A percentile compares a stretch with the other conserved stretches of the same genome.
Conservation (phyloP, 1,139 yeast genomes). For the Pichia sp. region DNA sequence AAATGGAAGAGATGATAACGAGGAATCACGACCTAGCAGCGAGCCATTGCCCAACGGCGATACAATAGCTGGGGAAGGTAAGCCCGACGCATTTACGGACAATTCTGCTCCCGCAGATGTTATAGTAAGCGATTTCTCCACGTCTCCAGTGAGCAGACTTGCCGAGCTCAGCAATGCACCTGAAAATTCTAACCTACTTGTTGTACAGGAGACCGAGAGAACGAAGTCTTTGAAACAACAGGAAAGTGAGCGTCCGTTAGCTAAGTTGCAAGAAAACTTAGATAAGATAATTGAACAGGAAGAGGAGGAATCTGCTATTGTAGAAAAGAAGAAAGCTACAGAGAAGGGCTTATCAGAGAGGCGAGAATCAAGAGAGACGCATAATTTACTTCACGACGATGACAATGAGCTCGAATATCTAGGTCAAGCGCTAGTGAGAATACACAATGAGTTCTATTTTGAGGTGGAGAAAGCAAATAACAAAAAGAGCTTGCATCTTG, state of each 20-base stretch:
- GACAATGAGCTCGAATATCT: slow-evolving; percentile 68
- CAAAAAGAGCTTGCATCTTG: slow-evolving; percentile 32
- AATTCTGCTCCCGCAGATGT: slow-evolving; percentile 32
- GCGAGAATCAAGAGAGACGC: slow-evolving; percentile 33
- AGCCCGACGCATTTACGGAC: slow-evolving; percentile 27
- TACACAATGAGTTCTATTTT: slow-evolving; percentile 63
- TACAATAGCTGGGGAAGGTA: slow-evolving; percentile 14
- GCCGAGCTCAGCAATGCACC: slow-evolving; percentile 44
- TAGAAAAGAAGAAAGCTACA: not conserved
- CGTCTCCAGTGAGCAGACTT: slow-evolving; percentile 44
- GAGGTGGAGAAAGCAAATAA: slow-evolving; percentile 31
- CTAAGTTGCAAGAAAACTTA: slow-evolving; percentile 70
- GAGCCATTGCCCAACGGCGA: not conserved
- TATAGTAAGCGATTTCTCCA: slow-evolving; percentile 16
- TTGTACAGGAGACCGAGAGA: slow-evolving; percentile 51
- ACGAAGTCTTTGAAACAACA: slow-evolving; percentile 56
- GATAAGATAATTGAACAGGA: slow-evolving; percentile 43
- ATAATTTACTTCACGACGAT: slow-evolving; percentile 64
- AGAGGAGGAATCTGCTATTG: slow-evolving; percentile 8
- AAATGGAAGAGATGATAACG: not conserved
- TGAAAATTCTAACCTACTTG: slow-evolving; percentile 35
- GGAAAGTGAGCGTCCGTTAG: slow-evolving; percentile 72
- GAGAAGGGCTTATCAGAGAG: slow-evolving; percentile 25
- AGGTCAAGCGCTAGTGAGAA: slow-evolving; percentile 52
- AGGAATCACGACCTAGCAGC: not conserved